A percentile compares a stretch with the other conserved stretches of the same genome.
phyloP scores from a whole-genome alignment of 2,329 filamentous ascomycete genomes.

The Aureobasidium sp. region DNA sequence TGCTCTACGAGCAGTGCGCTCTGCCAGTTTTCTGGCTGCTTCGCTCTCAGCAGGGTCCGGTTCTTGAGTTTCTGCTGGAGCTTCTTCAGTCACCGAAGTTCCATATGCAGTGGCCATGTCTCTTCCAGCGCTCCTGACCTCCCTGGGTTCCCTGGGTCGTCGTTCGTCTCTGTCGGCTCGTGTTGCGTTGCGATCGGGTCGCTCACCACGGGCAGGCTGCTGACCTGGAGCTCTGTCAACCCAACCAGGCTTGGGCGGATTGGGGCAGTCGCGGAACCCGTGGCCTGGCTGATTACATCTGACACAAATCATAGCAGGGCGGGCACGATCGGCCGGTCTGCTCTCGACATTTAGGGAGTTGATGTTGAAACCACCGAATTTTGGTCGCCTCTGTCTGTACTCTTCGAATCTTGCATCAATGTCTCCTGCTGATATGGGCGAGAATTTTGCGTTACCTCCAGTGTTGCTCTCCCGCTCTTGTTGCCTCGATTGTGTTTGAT shows the following conservation, averaged over 20 bases:
- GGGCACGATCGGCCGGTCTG: not conserved
- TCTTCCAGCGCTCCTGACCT: not conserved
- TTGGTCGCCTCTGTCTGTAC: slow-evolving; percentile 17
- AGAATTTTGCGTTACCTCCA: not conserved
- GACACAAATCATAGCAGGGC: not conserved
- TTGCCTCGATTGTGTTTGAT: not conserved
- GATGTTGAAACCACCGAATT: slow-evolving; percentile 1
- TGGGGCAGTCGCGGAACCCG: slow-evolving; percentile 6
- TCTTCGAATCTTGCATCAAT: slow-evolving; percentile 21
- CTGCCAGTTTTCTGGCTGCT: slow-evolving; percentile 16
- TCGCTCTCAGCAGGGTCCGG: not conserved
- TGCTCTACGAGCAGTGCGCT: slow-evolving; percentile 14
- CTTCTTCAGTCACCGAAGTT: not conserved
- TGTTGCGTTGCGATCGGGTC: not conserved
- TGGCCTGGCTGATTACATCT: slow-evolving; percentile 8
- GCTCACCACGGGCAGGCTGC: not conserved
- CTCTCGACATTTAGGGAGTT: slow-evolving; percentile 2
- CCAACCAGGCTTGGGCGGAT: slow-evolving; percentile 9
- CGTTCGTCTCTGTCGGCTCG: not conserved
- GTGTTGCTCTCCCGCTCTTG: not conserved
- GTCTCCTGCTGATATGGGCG: not conserved
- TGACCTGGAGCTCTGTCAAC: not conserved
- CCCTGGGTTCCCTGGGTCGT: slow-evolving; percentile 7
- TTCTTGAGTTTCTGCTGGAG: not conserved
- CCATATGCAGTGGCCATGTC: slow-evolving; percentile 9